Evolutionary conservation across 2,329 filamentous ascomycete species (phyloP).

Genomic region (Trichoderma simmonsii): DNA sequence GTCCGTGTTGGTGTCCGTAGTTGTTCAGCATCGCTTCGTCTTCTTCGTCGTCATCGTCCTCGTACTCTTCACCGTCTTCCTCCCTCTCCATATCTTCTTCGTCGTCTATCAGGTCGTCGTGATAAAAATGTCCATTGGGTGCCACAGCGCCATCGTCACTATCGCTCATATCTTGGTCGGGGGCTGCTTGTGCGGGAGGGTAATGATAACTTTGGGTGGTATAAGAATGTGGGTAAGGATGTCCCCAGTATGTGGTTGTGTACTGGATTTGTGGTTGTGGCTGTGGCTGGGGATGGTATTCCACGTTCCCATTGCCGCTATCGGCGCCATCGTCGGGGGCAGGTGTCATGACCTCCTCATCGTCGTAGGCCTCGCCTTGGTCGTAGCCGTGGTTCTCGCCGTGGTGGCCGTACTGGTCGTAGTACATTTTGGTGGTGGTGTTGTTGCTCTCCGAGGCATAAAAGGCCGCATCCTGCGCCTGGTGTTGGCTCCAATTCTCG

Average conservation of each 20-base stretch:
- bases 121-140: neutral
- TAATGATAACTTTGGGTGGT: neutral
- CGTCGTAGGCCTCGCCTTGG: neutral
- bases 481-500: neutral
- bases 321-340: neutral
- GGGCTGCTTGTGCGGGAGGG: constrained; percentile 23
- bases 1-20: neutral
- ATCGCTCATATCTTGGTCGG: constrained; percentile 36
- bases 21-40: neutral
- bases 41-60: neutral
- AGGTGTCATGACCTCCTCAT: constrained; percentile 12
- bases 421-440: neutral
- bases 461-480: constrained; percentile 17
- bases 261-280: neutral
- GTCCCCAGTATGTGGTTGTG: neutral
- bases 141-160: constrained; percentile 27
- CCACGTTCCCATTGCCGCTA: neutral
- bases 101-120: neutral
- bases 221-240: neutral
- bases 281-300: neutral
- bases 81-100: neutral
- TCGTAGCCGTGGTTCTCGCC: neutral
- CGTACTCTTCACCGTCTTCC: neutral
- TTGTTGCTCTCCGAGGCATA: constrained; percentile 10
- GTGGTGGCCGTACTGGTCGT: neutral